These are phyloP conservation scores for Cordyceps cateniannulata DNA, from an alignment of 2,329 filamentous ascomycete genomes.

Conservation along the genomic window DNA sequence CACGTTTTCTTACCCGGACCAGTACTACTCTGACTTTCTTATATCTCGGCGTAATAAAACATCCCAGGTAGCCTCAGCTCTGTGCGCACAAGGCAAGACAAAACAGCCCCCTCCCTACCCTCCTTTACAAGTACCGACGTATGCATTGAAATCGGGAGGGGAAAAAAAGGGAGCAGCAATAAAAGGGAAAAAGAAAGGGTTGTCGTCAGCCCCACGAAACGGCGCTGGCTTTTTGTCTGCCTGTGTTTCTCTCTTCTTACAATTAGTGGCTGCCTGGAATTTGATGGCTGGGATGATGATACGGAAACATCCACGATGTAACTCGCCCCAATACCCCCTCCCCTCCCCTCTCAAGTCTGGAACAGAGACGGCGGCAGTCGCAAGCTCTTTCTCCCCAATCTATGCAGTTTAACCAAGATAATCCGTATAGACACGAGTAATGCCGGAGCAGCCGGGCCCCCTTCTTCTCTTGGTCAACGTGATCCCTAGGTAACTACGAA, in stretches of 20 bases:
- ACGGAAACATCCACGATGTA: background rate
- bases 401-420: background rate
- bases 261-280: slow-evolving; percentile 2
- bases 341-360: background rate
- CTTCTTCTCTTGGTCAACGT: background rate
- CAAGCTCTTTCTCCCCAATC: background rate
- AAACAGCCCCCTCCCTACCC: background rate
- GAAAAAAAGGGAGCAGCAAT: background rate
- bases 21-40: background rate
- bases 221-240: background rate
- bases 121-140: background rate
- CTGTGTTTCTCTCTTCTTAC: background rate
- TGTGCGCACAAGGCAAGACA: slow-evolving; percentile 6
- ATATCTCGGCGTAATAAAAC: slow-evolving; percentile 4
- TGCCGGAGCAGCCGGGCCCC: background rate
- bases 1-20: too few relatives aligned
- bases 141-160: background rate
- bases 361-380: background rate
- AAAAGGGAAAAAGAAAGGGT: background rate
- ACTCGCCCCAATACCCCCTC: background rate
- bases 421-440: background rate
- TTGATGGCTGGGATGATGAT: background rate
- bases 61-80: background rate
- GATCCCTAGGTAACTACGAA: too few relatives aligned
- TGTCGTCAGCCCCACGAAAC: slow-evolving; percentile 1